Percentiles rank a stretch among this genome's conserved stretches.
These are phyloP conservation scores for Scytalidium lignicola DNA, from an alignment of 2,329 filamentous ascomycete species.

Conservation along the genomic window DNA sequence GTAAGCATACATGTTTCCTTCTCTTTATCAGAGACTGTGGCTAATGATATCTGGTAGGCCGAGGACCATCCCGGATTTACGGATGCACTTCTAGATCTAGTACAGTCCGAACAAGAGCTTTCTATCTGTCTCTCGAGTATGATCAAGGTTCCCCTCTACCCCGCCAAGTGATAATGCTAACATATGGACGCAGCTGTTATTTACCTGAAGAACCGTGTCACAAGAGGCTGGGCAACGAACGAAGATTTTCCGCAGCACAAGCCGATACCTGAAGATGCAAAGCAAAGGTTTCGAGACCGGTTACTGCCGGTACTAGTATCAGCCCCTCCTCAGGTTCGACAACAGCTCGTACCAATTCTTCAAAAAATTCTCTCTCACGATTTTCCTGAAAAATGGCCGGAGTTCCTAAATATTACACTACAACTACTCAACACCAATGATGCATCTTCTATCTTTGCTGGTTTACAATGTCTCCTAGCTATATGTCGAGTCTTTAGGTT, in stretches of 20 bases:
- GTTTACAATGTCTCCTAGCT: conserved; percentile 86
- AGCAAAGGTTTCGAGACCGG: conserved; percentile 78
- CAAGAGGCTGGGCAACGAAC: conserved; percentile 78
- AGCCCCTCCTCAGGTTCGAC: conserved; percentile 74
- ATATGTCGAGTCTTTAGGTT: conserved; percentile 96
- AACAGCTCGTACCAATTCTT: conserved; percentile 88
- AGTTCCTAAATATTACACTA: conserved; percentile 88
- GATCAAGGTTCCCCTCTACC: conserved; percentile 30
- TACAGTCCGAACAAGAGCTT: conserved; percentile 81
- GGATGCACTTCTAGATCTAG: conserved; percentile 83
- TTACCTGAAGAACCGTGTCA: conserved; percentile 97
- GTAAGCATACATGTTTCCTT: conserved; percentile 41
- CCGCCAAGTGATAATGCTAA: conserved; percentile 25
- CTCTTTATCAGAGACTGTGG: conserved; percentile 8
- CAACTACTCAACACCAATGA: conserved; percentile 85
- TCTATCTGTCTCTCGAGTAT: conserved; percentile 84
- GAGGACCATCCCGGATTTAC: conserved; percentile 87
- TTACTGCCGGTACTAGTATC: conserved; percentile 84
- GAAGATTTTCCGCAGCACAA: conserved; percentile 65
- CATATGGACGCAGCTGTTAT: conserved; percentile 66
- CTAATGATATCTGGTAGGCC: conserved; percentile 51
- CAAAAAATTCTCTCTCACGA: conserved; percentile 96
- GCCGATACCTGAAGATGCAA: conserved; percentile 83
- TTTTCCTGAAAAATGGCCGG: conserved; percentile 90
- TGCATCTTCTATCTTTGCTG: conserved; percentile 81